These are phyloP conservation scores for Albizia julibrissin DNA, from an alignment of 306 rosid species.

Conservation along the genomic window DNA sequence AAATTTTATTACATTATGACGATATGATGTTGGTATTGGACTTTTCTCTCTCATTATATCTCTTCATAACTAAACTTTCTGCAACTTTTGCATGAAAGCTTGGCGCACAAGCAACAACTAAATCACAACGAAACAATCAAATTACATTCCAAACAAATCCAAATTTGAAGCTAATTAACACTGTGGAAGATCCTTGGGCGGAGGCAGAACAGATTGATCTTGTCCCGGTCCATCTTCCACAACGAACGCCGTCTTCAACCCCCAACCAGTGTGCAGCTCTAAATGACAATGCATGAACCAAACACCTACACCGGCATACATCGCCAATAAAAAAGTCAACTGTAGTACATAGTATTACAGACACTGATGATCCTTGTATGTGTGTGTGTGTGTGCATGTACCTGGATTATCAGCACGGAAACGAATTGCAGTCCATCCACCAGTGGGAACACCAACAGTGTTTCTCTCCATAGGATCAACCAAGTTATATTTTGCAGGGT, in stretches of 20 bases:
- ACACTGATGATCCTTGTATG: not conserved
- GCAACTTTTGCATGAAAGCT: slow-evolving; percentile 36
- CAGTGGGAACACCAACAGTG: slow-evolving; percentile 74
- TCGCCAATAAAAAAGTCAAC: not conserved
- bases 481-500: slow-evolving; percentile 68
- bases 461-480: slow-evolving; percentile 86
- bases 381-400: not conserved
- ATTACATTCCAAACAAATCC: not conserved
- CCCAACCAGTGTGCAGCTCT: slow-evolving; percentile 87
- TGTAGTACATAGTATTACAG: not conserved
- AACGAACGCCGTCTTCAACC: slow-evolving; percentile 75
- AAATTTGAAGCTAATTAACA: slow-evolving; percentile 43
- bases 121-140: not conserved
- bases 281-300: slow-evolving; percentile 89
- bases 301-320: slow-evolving; percentile 49
- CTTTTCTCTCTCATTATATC: not conserved
- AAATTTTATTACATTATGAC: not conserved
- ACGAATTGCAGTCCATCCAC: slow-evolving; percentile 85
- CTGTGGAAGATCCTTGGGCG: slow-evolving; percentile 75
- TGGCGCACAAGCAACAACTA: not conserved
- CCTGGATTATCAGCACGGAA: slow-evolving; percentile 75
- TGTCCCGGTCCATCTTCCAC: slow-evolving; percentile 71
- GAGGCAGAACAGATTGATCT: slow-evolving; percentile 66
- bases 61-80: not conserved
- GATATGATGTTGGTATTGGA: not conserved